Conservation (phyloP, 129 eudicot genomes). For the Artemisia annua region DNA sequence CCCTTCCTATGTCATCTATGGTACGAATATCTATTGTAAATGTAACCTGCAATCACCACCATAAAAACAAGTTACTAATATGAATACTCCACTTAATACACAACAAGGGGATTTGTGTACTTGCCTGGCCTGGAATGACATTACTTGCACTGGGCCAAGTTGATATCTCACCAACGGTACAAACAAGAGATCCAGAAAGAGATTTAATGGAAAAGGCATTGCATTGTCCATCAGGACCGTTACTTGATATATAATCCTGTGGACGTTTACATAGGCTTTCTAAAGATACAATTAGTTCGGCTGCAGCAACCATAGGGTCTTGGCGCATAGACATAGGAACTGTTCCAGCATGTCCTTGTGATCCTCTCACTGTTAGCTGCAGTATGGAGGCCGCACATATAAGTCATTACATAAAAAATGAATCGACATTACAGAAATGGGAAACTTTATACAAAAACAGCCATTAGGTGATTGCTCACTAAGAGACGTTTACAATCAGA, state of each 20-base stretch:
- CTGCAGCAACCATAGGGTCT: slow-evolving; percentile 97
- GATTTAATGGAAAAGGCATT: slow-evolving; percentile 52
- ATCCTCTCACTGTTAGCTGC: slow-evolving; percentile 86
- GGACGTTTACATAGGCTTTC: slow-evolving; percentile 89
- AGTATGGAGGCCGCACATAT: slow-evolving; percentile 19
- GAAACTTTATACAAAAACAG: neutral
- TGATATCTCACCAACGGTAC: slow-evolving; percentile 97
- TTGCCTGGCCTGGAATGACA: slow-evolving; percentile 97
- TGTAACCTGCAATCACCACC: slow-evolving; percentile 52
- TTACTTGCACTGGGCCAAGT: slow-evolving; percentile 99
- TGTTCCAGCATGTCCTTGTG: slow-evolving; percentile 99
- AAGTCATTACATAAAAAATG: neutral
- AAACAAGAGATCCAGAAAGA: slow-evolving; percentile 90
- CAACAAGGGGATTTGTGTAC: slow-evolving; percentile 25
- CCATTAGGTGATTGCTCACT: too few relatives aligned
- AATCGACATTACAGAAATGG: neutral
- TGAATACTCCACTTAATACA: neutral
- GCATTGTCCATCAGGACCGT: slow-evolving; percentile 51
- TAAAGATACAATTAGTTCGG: slow-evolving; percentile 80
- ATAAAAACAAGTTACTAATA: slow-evolving; percentile 1
- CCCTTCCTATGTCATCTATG: slow-evolving; percentile 87
- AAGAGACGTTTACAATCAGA: neutral
- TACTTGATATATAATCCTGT: slow-evolving; percentile 54
- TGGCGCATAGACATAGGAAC: slow-evolving; percentile 97
- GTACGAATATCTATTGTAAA: slow-evolving; percentile 95